Conservation (phyloP, 2,329 filamentous ascomycete species). For the Kalmusia sp. region DNA sequence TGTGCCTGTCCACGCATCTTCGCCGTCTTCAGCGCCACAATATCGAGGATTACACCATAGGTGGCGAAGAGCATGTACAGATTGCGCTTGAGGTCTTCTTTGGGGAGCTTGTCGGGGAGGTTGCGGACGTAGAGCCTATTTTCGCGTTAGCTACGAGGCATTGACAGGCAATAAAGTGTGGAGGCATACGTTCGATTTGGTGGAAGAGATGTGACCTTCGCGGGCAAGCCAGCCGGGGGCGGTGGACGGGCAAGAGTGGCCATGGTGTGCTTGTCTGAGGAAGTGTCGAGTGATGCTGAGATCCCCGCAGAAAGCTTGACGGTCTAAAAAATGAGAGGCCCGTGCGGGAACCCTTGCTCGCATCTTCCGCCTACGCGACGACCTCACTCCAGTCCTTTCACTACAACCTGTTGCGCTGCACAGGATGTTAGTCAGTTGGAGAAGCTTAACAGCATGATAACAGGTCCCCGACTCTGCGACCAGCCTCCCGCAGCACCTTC, state of each 20-base stretch:
- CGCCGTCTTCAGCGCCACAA: slow-evolving; percentile 85
- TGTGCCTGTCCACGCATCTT: slow-evolving; percentile 98
- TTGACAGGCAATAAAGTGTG: neutral
- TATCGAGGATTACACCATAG: slow-evolving; percentile 89
- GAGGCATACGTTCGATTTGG: slow-evolving; percentile 43
- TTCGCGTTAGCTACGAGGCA: slow-evolving; percentile 19
- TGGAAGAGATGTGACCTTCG: neutral
- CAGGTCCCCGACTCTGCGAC: neutral
- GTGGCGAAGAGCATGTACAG: slow-evolving; percentile 95
- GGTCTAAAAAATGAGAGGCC: slow-evolving; percentile 2
- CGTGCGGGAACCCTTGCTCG: neutral
- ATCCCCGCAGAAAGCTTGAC: slow-evolving; percentile 4
- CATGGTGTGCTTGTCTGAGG: slow-evolving; percentile 14
- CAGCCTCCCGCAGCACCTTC: neutral
- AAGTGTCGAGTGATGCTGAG: neutral
- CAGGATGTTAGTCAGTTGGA: neutral
- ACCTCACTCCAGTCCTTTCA: neutral
- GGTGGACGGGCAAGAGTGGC: slow-evolving; percentile 26
- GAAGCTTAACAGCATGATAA: neutral
- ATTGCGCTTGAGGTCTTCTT: slow-evolving; percentile 82
- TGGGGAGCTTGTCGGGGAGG: slow-evolving; percentile 87
- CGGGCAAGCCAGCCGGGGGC: slow-evolving; percentile 7
- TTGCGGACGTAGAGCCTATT: slow-evolving; percentile 86
- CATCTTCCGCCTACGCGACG: neutral
- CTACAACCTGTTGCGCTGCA: neutral